phyloP scores from a whole-genome alignment of 2,329 filamentous ascomycete species.

The Diaporthe amygdali region DNA sequence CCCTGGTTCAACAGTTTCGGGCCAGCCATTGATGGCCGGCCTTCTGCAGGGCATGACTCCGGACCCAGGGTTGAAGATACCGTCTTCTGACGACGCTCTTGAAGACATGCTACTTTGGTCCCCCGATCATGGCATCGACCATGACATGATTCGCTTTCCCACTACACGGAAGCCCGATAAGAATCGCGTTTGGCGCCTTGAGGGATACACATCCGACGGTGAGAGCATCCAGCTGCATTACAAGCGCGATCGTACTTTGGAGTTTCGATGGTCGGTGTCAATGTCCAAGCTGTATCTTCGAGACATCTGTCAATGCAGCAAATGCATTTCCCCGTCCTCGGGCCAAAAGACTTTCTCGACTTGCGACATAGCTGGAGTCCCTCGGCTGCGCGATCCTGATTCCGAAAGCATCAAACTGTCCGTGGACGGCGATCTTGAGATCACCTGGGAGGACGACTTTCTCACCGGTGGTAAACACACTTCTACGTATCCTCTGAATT shows the following conservation, averaged over 20 bases:
- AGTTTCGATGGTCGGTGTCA: neutral
- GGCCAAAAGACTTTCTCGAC: conserved; percentile 62
- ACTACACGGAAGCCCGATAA: neutral
- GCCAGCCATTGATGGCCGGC: no score
- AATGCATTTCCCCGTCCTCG: conserved; percentile 62
- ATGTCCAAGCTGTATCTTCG: conserved; percentile 45
- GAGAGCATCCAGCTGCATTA: neutral
- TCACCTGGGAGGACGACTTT: conserved; percentile 65
- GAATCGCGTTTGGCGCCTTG: neutral
- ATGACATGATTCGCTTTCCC: no score
- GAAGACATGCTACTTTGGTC: no score
- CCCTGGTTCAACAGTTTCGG: no score
- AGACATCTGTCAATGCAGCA: conserved; percentile 58
- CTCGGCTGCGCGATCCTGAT: conserved; percentile 32
- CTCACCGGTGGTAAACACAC: conserved; percentile 35
- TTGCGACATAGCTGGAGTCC: conserved; percentile 42
- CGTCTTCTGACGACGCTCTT: no score
- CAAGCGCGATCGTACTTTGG: neutral
- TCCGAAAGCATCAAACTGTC: conserved; percentile 32
- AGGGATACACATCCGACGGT: neutral
- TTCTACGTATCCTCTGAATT: conserved; percentile 39
- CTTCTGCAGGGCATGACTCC: no score
- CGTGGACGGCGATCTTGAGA: conserved; percentile 51
- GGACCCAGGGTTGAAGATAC: no score
- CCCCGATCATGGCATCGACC: no score